Evolutionary conservation across 1,284 basidiomycete genomes (phyloP).

Genomic region (Tilletia caries): DNA sequence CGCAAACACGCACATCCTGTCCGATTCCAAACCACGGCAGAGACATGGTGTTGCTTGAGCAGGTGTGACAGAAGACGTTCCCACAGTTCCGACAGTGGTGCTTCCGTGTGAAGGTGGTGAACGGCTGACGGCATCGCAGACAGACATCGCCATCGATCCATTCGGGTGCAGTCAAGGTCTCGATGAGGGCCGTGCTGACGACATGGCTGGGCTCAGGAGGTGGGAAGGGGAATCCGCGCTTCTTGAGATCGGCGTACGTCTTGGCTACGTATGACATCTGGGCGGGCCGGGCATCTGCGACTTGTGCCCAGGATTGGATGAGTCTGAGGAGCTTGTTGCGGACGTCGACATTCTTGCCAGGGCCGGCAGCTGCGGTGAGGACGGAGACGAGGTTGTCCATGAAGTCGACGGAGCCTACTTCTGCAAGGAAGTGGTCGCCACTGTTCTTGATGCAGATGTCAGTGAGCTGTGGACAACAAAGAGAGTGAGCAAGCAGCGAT

Average conservation of each 20-base stretch:
- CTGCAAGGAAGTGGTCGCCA: constrained; percentile 77
- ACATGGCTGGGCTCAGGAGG: constrained; percentile 68
- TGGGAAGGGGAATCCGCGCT: constrained; percentile 73
- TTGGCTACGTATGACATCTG: constrained; percentile 49
- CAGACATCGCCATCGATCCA: constrained; percentile 97
- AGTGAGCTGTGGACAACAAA: constrained; percentile 58
- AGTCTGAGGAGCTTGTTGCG: constrained; percentile 73
- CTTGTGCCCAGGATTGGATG: constrained; percentile 87
- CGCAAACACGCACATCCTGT: constrained; percentile 90
- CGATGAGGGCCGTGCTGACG: constrained; percentile 44
- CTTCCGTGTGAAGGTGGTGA: constrained; percentile 93
- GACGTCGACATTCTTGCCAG: constrained; percentile 72
- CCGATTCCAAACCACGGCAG: constrained; percentile 91
- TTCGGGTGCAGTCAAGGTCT: constrained; percentile 66
- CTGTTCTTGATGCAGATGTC: constrained; percentile 97
- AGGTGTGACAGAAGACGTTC: constrained; percentile 89
- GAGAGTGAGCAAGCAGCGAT: constrained; percentile 12
- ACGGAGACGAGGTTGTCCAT: constrained; percentile 86
- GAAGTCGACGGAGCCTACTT: constrained; percentile 71
- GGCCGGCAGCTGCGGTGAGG: constrained; percentile 60
- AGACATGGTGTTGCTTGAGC: constrained; percentile 78
- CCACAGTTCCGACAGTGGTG: constrained; percentile 99
- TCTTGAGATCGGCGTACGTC: constrained; percentile 46
- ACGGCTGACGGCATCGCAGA: constrained; percentile 83
- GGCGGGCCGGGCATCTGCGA: constrained; percentile 77